A percentile compares a stretch with the other conserved stretches of the same genome.
Evolutionary conservation across 2,329 filamentous ascomycete species (phyloP).

Genomic region (Aspergillus luchuensis): DNA sequence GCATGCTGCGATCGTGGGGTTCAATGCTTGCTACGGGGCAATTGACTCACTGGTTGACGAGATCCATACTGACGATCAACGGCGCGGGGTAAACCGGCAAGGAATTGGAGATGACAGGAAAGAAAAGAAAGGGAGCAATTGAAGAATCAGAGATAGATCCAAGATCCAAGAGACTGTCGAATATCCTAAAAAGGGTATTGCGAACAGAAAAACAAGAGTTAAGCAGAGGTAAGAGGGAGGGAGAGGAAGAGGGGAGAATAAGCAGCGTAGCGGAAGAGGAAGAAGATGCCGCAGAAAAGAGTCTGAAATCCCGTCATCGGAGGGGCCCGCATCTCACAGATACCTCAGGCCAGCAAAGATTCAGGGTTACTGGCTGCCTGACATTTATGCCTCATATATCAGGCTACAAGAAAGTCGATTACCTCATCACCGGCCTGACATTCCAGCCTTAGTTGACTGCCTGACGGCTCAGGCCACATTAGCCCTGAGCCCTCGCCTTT

Average conservation of each 20-base stretch:
- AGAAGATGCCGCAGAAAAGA: slow-evolving; percentile 6
- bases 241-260: background rate
- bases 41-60: slow-evolving; percentile 61
- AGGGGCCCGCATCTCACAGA: background rate
- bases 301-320: background rate
- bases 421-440: slow-evolving; percentile 9
- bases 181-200: background rate
- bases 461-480: slow-evolving; percentile 10
- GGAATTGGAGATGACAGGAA: slow-evolving; percentile 3
- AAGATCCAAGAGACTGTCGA: background rate
- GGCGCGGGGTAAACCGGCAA: slow-evolving; percentile 25
- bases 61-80: slow-evolving; percentile 53
- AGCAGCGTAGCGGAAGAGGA: background rate
- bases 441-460: background rate
- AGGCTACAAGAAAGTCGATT: background rate
- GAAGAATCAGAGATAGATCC: background rate
- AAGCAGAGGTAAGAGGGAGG: background rate
- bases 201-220: background rate
- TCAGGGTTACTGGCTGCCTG: slow-evolving; percentile 5
- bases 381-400: slow-evolving; percentile 3
- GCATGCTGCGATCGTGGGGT: slow-evolving; percentile 3
- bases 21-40: background rate
- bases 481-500: slow-evolving; percentile 37
- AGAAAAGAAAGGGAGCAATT: background rate
- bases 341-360: slow-evolving; percentile 8